Percentiles rank a stretch among this genome's conserved stretches.
Conservation (phyloP, 2,329 filamentous ascomycete genomes). For the Cordyceps cateniannulata region DNA sequence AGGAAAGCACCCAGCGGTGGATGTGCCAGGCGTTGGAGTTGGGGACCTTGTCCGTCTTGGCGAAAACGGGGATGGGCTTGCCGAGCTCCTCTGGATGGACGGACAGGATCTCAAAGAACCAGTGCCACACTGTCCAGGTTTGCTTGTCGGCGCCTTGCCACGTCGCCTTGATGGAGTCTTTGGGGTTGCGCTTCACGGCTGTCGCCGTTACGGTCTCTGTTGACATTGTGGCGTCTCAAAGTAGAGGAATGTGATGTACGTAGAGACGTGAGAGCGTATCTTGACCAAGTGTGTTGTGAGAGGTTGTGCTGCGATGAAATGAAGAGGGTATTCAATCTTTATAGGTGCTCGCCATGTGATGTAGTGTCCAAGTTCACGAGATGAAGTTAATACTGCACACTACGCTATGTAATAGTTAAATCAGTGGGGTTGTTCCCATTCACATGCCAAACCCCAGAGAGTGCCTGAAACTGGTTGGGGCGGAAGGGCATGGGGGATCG, state of each 20-base stretch:
- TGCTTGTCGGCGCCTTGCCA: constrained; percentile 25
- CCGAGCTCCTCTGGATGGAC: constrained; percentile 23
- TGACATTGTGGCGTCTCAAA: neutral
- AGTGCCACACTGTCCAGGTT: constrained; percentile 27
- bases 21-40: constrained; percentile 28
- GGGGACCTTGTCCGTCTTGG: constrained; percentile 35
- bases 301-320: neutral
- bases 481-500: neutral
- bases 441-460: constrained; percentile 4
- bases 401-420: neutral
- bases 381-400: neutral
- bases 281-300: neutral
- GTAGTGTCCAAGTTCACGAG: neutral
- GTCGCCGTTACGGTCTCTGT: constrained; percentile 4
- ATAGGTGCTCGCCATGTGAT: neutral
- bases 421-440: neutral
- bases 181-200: constrained; percentile 14
- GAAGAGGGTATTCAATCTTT: neutral
- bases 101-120: constrained; percentile 25
- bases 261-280: neutral
- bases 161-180: constrained; percentile 35
- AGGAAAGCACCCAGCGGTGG: constrained; percentile 33
- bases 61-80: constrained; percentile 29
- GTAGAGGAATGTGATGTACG: neutral
- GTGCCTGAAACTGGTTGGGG: constrained; percentile 5